Evolutionary conservation across 257 asterid genomes (phyloP), one percentile per base, ranked within the genome.

Genomic region (Euphrasia confusa): DNA sequence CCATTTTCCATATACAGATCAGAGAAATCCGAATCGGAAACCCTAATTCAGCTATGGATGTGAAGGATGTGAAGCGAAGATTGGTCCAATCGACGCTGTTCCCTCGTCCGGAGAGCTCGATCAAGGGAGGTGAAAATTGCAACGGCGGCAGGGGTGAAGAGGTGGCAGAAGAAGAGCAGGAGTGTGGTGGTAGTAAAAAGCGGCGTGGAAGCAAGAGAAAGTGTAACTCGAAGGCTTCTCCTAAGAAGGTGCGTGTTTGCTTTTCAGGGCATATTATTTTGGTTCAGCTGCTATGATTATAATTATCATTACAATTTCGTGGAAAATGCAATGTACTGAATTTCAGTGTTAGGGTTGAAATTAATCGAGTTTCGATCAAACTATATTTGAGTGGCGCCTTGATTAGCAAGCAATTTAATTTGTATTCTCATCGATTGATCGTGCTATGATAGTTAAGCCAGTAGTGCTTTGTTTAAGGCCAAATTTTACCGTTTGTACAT

Each of bases 71-170:
- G 44, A 69, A 69, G 76, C 86, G 95, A 54, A 74, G 85, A 71
- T 74, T 87, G 66, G 94, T 87, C 54, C 96, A 90, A 28, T 72
- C 89, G 66, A 83, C 89, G 52, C 70, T 90, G 69, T 87, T 87
- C 71, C 84, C 93, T 4, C 82, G 67, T 66, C 62, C 5, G 69
- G 83, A 76, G 65, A 70, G 68, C 44, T 49, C 65, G 56, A 64
- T 45, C 47, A 80, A 73, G 53, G 81, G 59, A 58, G 64, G 35
- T 18, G 81, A 54, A 47, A 58, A 42, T 71, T 52, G 72, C 74
- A 76, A 56, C 32, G 72, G 69, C 3, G 49, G 47, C 54, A 28
- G 61, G 65, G 86, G 65, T 8, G 78, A 45, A 15, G 69, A 64
- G 44, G 73, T 12, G 75, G 76, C 17, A 55, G 76, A 69, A 13